Evolutionary conservation across 805 yeast species (phyloP), one percentile per base, ranked within the genome.

Genomic region (Debaryomyces hansenii): DNA sequence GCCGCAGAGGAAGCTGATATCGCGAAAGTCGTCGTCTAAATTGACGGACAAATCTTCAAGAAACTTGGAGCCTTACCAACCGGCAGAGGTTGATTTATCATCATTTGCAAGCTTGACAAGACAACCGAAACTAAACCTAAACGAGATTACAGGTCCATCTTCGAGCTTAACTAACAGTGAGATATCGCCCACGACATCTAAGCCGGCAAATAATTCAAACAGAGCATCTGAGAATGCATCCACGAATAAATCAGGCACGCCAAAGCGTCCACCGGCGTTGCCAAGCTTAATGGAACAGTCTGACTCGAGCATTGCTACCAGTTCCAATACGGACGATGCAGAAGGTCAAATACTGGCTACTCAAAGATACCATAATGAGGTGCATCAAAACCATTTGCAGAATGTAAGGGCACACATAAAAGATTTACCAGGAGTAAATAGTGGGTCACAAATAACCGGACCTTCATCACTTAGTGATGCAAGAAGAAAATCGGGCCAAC

Each of bases 11-110:
- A 40, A 49, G 47, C 14, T 47, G 21, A 36, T 40, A 18, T 14
- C 45, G 4, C 40, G 40, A n/a, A 44, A 41, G 37, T 21, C 47
- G 10, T 48, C 52, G 6, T 34, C 40, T 5, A 48, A 44, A 15
- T 32, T 27, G 5, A 36, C 42, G 20, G 20, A 20, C n/a, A 42
- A 44, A 36, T 38, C 27, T 24, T 15, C 35, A 15, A 41, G 45
- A 41, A 46, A 46, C 20, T 3, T 41, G 14, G 68, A 62, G 43
- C 77, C 76, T 1, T 73, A 72, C 53, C 69, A 69, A 48, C 78
- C 78, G 1, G 77, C 78, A 2, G 74, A 72, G 48, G 78, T 73
- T 6, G 78, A 73, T 46, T 66, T 73, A 43, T 66, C 72, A 24
- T 58, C 72, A 24, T 73, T 73, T 58, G 70, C 75, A 5, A 70